phyloP scores from a whole-genome alignment of 2,329 filamentous ascomycete species.

The Cladosporium sp. region DNA sequence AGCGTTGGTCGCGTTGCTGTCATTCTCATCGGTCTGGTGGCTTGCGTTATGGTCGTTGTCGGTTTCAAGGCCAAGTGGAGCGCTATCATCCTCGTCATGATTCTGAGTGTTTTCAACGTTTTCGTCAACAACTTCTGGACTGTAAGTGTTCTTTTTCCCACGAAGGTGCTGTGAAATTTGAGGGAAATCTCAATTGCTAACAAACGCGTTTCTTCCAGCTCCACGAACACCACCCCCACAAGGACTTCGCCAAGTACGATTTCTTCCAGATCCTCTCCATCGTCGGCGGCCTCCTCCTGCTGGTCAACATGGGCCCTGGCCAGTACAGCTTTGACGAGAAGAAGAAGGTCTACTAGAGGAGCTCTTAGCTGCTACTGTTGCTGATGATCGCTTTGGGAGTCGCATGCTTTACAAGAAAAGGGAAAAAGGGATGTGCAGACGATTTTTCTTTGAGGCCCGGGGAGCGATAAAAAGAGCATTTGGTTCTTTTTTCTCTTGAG shows the following conservation, averaged over 20 bases:
- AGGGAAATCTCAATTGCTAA: conserved; percentile 17
- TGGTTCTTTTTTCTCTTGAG: too few species aligned
- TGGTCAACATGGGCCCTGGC: conserved; percentile 97
- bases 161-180: conserved; percentile 19
- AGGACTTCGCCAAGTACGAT: conserved; percentile 99
- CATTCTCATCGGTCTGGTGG: conserved; percentile 77
- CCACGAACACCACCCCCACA: conserved; percentile 96
- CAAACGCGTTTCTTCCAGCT: conserved; percentile 52
- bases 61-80: conserved; percentile 99
- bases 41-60: conserved; percentile 97
- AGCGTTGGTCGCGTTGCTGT: conserved; percentile 81
- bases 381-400: too few species aligned
- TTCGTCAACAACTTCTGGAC: conserved; percentile 99
- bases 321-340: conserved; percentile 99
- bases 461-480: too few species aligned
- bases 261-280: conserved; percentile 99
- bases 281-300: conserved; percentile 88
- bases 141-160: conserved; percentile 51
- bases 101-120: conserved; percentile 93
- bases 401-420: not conserved
- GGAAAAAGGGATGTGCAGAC: not conserved
- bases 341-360: conserved; percentile 94
- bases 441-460: too few species aligned
- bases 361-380: too few species aligned
- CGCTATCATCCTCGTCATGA: conserved; percentile 88